A percentile compares a stretch with the other conserved stretches of the same genome.
These are phyloP conservation scores for Cyclotella cryptica DNA, from an alignment of 108 stramenopile species.

Conservation along the genomic window DNA sequence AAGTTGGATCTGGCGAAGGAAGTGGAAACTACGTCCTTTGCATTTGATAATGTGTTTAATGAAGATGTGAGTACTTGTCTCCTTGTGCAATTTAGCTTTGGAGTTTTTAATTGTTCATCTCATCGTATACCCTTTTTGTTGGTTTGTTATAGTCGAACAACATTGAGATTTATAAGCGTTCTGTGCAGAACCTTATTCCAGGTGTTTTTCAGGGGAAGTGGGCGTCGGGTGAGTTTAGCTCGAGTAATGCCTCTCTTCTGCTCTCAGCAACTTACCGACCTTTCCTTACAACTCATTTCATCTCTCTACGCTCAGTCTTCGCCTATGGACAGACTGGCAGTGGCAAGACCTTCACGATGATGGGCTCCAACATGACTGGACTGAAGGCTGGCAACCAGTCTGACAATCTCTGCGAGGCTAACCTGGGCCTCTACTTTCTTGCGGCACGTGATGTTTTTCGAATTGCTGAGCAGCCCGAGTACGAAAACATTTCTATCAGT, in stretches of 20 bases:
- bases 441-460: slow-evolving; percentile 94
- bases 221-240: slow-evolving; percentile 50
- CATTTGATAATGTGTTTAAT: slow-evolving; percentile 95
- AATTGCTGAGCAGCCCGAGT: slow-evolving; percentile 61
- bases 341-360: slow-evolving; percentile 89
- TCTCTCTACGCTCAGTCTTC: slow-evolving; percentile 63
- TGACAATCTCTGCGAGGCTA: slow-evolving; percentile 49
- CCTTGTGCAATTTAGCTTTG: too few relatives aligned
- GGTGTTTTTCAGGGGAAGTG: slow-evolving; percentile 90
- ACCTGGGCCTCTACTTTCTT: slow-evolving; percentile 91
- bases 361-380: slow-evolving; percentile 87
- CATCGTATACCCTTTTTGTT: too few relatives aligned
- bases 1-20: slow-evolving; percentile 98
- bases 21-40: slow-evolving; percentile 92
- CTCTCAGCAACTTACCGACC: not conserved
- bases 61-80: slow-evolving; percentile 43
- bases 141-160: slow-evolving; percentile 47
- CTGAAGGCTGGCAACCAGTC: slow-evolving; percentile 67
- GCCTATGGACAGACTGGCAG: slow-evolving; percentile 93
- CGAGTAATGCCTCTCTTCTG: not conserved
- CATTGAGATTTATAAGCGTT: slow-evolving; percentile 79
- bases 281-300: not conserved
- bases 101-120: too few relatives aligned
- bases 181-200: slow-evolving; percentile 87
- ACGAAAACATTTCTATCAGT: slow-evolving; percentile 68